phyloP scores from a whole-genome alignment of 768 basidiomycete genomes.

The Leccinum rimulosum region DNA sequence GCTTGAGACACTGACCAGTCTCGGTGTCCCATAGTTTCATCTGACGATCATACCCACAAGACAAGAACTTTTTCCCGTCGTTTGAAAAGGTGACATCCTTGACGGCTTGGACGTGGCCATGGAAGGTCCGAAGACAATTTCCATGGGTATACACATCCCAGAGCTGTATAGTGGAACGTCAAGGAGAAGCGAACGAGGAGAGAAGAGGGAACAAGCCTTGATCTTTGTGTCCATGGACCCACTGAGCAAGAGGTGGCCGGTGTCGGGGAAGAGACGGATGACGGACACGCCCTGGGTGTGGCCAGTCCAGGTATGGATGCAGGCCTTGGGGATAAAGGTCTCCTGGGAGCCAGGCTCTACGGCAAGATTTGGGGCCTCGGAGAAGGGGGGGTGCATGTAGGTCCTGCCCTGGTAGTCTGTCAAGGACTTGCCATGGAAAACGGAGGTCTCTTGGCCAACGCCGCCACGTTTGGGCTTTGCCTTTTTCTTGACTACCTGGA shows the following conservation, averaged over 20 bases:
- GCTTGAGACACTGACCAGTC: constrained; percentile 94
- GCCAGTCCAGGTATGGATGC: constrained; percentile 97
- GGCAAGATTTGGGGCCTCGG: constrained; percentile 83
- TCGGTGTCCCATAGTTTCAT: constrained; percentile 99
- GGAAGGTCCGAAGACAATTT: constrained; percentile 94
- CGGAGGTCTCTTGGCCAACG: constrained; percentile 84
- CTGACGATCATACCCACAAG: constrained; percentile 92
- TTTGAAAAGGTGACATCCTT: constrained; percentile 97
- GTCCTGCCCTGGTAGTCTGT: constrained; percentile 97
- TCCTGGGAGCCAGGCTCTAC: constrained; percentile 83
- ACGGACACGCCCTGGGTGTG: constrained; percentile 97
- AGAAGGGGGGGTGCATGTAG: constrained; percentile 91
- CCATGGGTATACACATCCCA: constrained; percentile 99
- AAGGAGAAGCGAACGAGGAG: neutral
- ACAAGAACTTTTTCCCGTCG: constrained; percentile 84
- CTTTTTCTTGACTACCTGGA: constrained; percentile 59
- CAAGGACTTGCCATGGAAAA: constrained; percentile 97
- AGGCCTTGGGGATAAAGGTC: constrained; percentile 91
- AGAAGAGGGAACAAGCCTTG: constrained; percentile 55
- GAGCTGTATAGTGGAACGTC: constrained; percentile 51
- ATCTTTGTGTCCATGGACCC: constrained; percentile 99
- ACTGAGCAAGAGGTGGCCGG: constrained; percentile 89
- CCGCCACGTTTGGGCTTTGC: constrained; percentile 76
- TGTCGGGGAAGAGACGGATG: constrained; percentile 87
- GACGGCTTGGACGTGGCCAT: constrained; percentile 94